These are phyloP conservation scores for Extremus antarcticus DNA, from an alignment of 495 filamentous ascomycete genomes.

Conservation along the genomic window DNA sequence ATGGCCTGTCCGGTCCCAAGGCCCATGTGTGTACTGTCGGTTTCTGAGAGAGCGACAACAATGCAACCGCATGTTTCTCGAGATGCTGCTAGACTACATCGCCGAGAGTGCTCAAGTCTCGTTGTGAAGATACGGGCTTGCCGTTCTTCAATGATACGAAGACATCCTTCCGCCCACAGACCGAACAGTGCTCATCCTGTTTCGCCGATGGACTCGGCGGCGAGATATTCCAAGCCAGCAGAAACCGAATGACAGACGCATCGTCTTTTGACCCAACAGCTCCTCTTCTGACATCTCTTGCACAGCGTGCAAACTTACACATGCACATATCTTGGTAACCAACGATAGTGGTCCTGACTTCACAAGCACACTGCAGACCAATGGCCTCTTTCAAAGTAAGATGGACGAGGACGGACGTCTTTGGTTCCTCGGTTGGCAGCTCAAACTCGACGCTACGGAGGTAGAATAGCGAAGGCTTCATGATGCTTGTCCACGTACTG, in stretches of 20 bases:
- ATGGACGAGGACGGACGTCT: not conserved
- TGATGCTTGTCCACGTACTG: not conserved
- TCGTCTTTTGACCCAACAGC: not conserved
- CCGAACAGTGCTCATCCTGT: not conserved
- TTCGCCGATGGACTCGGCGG: not conserved
- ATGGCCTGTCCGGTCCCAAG: too few relatives aligned
- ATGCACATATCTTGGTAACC: not conserved
- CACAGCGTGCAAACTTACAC: not conserved
- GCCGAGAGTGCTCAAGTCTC: too few relatives aligned
- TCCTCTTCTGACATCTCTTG: not conserved
- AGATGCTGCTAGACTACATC: too few relatives aligned
- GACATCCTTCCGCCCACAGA: not conserved
- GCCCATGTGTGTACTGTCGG: too few relatives aligned
- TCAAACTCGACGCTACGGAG: not conserved
- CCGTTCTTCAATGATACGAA: too few relatives aligned
- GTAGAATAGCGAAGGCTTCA: not conserved
- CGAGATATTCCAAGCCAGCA: not conserved
- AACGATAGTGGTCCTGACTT: too few relatives aligned
- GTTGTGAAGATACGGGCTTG: too few relatives aligned
- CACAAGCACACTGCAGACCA: too few relatives aligned
- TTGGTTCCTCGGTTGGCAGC: not conserved
- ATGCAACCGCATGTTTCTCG: too few relatives aligned
- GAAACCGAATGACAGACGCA: not conserved
- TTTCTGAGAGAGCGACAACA: too few relatives aligned
- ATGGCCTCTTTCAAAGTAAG: too few relatives aligned